Evolutionary conservation across 768 basidiomycete genomes (phyloP).

Genomic region (Lactarius deliciosus): DNA sequence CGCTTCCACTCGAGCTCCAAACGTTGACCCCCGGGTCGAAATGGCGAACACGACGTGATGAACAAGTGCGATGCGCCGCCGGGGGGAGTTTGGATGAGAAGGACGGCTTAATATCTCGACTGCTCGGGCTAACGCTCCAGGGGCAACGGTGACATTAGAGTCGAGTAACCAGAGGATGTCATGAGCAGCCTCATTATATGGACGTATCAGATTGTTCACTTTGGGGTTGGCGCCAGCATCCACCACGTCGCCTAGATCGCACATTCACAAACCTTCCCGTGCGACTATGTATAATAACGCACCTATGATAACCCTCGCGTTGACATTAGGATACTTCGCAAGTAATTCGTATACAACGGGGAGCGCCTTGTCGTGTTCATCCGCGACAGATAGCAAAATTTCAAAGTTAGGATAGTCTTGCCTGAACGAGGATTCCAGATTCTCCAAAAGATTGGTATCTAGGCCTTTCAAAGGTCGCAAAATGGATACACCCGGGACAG

Average conservation of each 20-base stretch:
- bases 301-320: constrained; percentile 78
- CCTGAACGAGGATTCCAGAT: constrained; percentile 87
- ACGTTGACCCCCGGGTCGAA: constrained; percentile 58
- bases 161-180: constrained; percentile 97
- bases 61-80: constrained; percentile 71
- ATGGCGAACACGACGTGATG: constrained; percentile 94
- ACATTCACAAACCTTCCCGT: neutral
- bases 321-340: constrained; percentile 72
- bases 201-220: constrained; percentile 90
- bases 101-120: constrained; percentile 67
- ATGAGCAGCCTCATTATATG: constrained; percentile 76
- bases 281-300: constrained; percentile 29
- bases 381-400: constrained; percentile 88
- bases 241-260: constrained; percentile 67
- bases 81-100: constrained; percentile 35
- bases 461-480: constrained; percentile 93
- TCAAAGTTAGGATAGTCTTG: constrained; percentile 93
- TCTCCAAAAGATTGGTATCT: constrained; percentile 94
- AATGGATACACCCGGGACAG: constrained; percentile 87
- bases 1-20: constrained; percentile 87
- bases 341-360: constrained; percentile 78
- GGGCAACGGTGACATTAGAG: constrained; percentile 80
- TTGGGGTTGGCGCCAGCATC: constrained; percentile 93
- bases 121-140: constrained; percentile 79
- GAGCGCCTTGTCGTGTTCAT: constrained; percentile 86